Conservation (phyloP, 2,329 filamentous ascomycete genomes). For the Pyrenophora teres region DNA sequence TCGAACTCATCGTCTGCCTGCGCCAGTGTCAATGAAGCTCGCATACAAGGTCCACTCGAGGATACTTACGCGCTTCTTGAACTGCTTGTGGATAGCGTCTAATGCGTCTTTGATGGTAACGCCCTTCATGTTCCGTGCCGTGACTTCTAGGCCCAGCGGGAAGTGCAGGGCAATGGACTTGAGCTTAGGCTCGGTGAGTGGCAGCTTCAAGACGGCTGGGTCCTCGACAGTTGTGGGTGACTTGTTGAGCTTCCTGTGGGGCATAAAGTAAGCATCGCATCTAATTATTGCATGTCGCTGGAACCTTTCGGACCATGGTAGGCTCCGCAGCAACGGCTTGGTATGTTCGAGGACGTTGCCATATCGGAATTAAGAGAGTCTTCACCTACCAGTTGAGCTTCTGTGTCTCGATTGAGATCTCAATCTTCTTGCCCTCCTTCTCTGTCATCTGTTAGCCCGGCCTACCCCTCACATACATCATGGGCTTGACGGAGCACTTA, state of each 20-base stretch:
- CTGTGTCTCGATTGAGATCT: conserved; percentile 81
- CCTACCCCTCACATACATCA: conserved; percentile 27
- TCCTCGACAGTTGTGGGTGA: conserved; percentile 80
- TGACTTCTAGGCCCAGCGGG: conserved; percentile 83
- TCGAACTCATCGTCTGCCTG: conserved; percentile 88
- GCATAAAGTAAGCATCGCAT: conserved; percentile 21
- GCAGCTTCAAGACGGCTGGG: conserved; percentile 79
- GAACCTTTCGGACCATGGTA: conserved; percentile 13
- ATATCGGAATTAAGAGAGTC: background rate
- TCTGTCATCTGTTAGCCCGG: conserved; percentile 60
- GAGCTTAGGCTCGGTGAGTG: conserved; percentile 78
- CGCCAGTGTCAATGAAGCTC: conserved; percentile 22
- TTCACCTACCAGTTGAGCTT: conserved; percentile 79
- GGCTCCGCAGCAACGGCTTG: background rate
- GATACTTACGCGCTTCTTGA: conserved; percentile 85
- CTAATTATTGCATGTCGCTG: conserved; percentile 4
- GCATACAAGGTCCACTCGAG: background rate
- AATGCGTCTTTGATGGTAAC: conserved; percentile 97
- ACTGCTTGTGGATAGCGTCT: conserved; percentile 93
- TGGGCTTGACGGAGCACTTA: conserved; percentile 54
- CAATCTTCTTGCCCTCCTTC: conserved; percentile 70
- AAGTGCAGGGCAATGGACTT: conserved; percentile 96
- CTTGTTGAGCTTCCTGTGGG: conserved; percentile 86
- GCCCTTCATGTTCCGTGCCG: conserved; percentile 87
- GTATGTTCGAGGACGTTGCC: background rate